Base-by-base conservation (phyloP, 805 yeast species). In the Saturnispora mendoncae region DNA sequence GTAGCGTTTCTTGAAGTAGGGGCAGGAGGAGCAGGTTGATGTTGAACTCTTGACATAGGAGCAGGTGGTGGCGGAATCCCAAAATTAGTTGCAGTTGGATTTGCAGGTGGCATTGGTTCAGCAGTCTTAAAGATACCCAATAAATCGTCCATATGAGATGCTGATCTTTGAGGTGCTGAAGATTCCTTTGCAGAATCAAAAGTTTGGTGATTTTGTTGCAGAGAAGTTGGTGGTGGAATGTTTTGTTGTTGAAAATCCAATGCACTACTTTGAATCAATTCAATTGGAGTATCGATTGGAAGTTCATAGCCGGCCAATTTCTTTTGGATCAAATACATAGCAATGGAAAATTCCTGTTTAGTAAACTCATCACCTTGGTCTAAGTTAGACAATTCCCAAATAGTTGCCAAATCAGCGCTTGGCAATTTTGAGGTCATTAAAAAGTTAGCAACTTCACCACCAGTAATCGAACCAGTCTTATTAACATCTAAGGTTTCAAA, bases 381-480 rank as follows among this genome's bases (percentile, higher is more conserved):
- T 47, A 86, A 72, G 58, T 92, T 97, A 8, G 97, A 77, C 51
- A 92, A 69, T 62, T 92, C 98, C 99, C 99, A 92, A 33, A 90
- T 78, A 19, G 76, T 65, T 2, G 97, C 98, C 47, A 92, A 71
- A 17, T 76, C 78, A 39, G 84, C 88, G 54, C 88, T 95, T 39
- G 79, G 72, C 45, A 92, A 72, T 47, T 84, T 83, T 3, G 97
- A 90, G 8, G 92, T 82, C 70, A 85, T 78, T 52, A 92, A 74
- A 57, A 88, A 86, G 6, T 82, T 80, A 6, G 95, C 98, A 34
- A 92, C 86, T 49, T 85, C 85, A 45, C 71, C 76, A 3, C 96
- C 81, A 18, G 80, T 73, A 50, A 90, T 69, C 2, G 67, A 55
- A 4, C 94, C 95, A 2, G 66, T 44, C 26, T 72, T 69, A 6